A percentile compares a stretch with the other conserved stretches of the same genome.
Conservation (phyloP, 495 filamentous ascomycete species). For the Aspergillus incahuasiensis region DNA sequence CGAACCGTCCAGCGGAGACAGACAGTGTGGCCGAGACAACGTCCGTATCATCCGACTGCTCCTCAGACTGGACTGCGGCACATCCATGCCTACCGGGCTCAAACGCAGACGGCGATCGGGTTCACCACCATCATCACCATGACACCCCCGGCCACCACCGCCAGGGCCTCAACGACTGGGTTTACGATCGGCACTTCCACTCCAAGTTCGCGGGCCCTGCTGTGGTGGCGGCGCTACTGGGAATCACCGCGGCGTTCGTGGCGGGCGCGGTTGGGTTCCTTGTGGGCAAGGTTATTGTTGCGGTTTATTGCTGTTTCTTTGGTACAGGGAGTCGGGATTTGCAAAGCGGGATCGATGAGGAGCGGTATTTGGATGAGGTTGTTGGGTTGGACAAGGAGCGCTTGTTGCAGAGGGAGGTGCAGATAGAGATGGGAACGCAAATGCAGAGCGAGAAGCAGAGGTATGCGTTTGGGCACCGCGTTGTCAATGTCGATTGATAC, state of each 20-base stretch:
- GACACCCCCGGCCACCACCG: no score
- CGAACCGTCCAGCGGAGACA: no score
- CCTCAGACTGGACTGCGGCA: no score
- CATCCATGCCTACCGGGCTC: no score
- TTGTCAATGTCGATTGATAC: not conserved
- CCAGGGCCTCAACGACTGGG: not conserved
- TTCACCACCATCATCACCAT: no score
- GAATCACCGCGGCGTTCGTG: not conserved
- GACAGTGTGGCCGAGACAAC: no score
- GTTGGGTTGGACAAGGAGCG: not conserved
- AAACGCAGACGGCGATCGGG: no score
- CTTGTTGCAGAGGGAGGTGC: not conserved
- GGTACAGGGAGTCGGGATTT: no score
- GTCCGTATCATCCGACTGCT: no score
- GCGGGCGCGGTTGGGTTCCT: not conserved
- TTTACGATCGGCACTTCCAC: not conserved
- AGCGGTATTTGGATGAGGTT: not conserved
- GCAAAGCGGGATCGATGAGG: not conserved
- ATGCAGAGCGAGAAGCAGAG: not conserved
- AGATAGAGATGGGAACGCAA: no score
- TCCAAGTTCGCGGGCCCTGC: not conserved
- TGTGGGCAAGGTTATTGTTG: not conserved
- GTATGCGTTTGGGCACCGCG: not conserved
- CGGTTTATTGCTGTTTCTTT: not conserved
- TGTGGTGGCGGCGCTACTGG: not conserved